Base-by-base conservation (phyloP, 1,139 yeast genomes). In the Saccharomyces hybrid region DNA sequence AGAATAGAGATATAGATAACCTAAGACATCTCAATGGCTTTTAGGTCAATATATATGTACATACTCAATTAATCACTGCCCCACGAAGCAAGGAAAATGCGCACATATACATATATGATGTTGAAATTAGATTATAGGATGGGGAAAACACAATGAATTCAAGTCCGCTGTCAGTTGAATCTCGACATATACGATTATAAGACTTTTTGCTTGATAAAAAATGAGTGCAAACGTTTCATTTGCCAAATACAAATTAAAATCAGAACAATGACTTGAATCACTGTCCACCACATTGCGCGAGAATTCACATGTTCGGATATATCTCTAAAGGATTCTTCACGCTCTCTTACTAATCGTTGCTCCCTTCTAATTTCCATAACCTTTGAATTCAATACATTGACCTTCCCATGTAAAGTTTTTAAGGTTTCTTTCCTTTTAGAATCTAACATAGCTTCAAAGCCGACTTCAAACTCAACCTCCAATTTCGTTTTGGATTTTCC, bases 271-370 rank as follows among this genome's bases (percentile, higher is more conserved):
- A 83, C 61, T 70, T 86, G 90, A 52, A 86, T 69, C 32, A 85
- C 61, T 54, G 86, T 78, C 88, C 89, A 85, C 66, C 78, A 72
- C 52, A 83, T 79, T 16, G 85, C 88, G 47, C 80, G 78, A 11
- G 83, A 77, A 65, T 86, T 84, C 5, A 86, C 84, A 23, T 75
- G 60, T 69, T 86, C 95, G 52, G 85, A 78, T 59, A 79, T 78
- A 64, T 86, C 86, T 66, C 95, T 74, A 70, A 86, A 86, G 47
- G 67, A 67, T 9, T 82, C 83, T 67, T 86, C 95, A 62, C 89
- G 81, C 58, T 82, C 87, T 60, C 91, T 76, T 67, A 86, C 83
- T 57, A 83, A 73, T 32, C 71, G 70, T 69, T 85, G 93, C 64
- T 86, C 93, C 53, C 85, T 75, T 66, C 77, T 78, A 56, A 86